phyloP scores from a whole-genome alignment of 208 protist genomes.

The Trypanosoma theileri region DNA sequence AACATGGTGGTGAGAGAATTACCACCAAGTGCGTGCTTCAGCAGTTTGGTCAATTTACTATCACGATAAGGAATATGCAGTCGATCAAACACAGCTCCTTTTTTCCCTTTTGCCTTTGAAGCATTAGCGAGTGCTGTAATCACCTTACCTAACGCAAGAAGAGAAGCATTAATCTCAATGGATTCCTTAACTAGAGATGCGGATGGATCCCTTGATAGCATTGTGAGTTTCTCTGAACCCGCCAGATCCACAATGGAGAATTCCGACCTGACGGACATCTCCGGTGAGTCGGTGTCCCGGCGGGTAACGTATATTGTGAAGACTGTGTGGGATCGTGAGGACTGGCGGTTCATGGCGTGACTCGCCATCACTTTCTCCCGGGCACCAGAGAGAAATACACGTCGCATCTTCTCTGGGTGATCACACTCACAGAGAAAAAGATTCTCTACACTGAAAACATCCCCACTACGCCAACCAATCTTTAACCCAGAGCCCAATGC shows the following conservation, averaged over 20 bases:
- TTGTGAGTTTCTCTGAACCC: constrained; percentile 85
- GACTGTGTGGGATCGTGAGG: constrained; percentile 91
- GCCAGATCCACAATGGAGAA: constrained; percentile 91
- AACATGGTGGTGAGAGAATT: constrained; percentile 87
- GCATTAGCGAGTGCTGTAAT: constrained; percentile 72
- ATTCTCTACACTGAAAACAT: constrained; percentile 87
- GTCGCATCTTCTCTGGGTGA: constrained; percentile 65
- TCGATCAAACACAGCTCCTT: neutral
- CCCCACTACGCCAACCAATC: constrained; percentile 61
- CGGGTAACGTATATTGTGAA: constrained; percentile 87
- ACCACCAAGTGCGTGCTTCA: constrained; percentile 83
- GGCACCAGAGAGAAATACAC: constrained; percentile 71
- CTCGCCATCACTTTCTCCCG: constrained; percentile 76
- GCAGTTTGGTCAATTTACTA: constrained; percentile 87
- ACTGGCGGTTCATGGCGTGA: constrained; percentile 79
- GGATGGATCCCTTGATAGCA: constrained; percentile 50
- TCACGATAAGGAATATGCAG: constrained; percentile 91
- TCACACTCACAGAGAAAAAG: constrained; percentile 80
- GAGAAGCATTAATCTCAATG: constrained; percentile 92
- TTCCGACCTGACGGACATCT: constrained; percentile 50
- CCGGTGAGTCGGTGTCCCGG: constrained; percentile 32
- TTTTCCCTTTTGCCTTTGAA: constrained; percentile 12
- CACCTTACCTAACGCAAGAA: constrained; percentile 91
- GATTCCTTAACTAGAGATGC: constrained; percentile 74
- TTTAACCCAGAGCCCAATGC: constrained; percentile 33